Evolutionary conservation across 805 yeast genomes (phyloP), one percentile per base, ranked within the genome.

Genomic region (Candida patagonica): DNA sequence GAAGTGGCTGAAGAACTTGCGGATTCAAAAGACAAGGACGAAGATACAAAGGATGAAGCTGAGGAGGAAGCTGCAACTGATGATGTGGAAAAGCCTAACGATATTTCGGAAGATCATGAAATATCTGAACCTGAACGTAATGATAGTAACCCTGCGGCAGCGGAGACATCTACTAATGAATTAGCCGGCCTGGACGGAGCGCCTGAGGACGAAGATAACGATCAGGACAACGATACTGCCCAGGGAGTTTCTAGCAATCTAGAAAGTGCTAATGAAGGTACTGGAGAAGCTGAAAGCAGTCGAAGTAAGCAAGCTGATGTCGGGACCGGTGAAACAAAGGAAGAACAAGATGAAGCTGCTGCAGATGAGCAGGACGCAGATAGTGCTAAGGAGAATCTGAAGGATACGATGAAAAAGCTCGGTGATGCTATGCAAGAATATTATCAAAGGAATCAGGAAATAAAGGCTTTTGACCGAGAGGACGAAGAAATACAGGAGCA

Each of bases 351-450:
- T 44, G 83, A 79, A 9, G 53, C 43, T 24, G 55, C 79, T 6
- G 72, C 67, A 1, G 73, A 66, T n/a, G 78, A 62, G 1, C 76
- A 67, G 6, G 73, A 71, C 1, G 79, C 80, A 37, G 87, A 80
- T 50, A 48, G 49, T n/a, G 48, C 46, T n/a, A 59, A 57, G 5
- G 57, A 62, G 13, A 55, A 51, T n/a, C 60, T 60, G 26, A 57
- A 57, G 19, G 63, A 86, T 51, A 76, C 94, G 0, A 66, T 89
- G 61, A 83, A 83, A 57, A 87, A 87, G 56, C 69, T 92, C 10
- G 97, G 98, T 38, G 96, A 88, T 60, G 75, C 95, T 1, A 57
- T 88, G 63, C 84, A 89, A 51, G 95, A 88, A 55, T 89, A 82
- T 63, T 94, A 89, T 56, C 81, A 85, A 56, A 80, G 95, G 51